Evolutionary conservation across 768 basidiomycete species (phyloP).

Genomic region (Macrolepiota dolichaula): DNA sequence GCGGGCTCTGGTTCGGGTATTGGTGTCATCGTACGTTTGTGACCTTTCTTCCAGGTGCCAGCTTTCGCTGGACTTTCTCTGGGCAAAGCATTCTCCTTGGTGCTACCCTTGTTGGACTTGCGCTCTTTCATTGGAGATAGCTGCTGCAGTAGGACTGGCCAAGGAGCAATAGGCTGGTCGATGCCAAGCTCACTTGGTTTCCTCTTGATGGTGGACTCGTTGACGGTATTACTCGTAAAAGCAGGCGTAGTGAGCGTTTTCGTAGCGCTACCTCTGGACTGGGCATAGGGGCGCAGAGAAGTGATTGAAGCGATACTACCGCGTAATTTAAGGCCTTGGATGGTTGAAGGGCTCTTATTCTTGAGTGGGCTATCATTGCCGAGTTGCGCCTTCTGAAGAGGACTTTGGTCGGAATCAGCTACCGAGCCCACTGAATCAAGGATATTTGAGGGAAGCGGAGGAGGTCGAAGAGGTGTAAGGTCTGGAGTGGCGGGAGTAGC

Average conservation of each 20-base stretch:
- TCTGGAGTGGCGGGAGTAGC: conserved; percentile 65
- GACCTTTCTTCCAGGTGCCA: conserved; percentile 22
- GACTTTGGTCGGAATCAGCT: conserved; percentile 26
- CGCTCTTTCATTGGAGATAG: conserved; percentile 19
- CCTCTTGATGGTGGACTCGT: conserved; percentile 1
- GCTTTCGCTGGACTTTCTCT: conserved; percentile 15
- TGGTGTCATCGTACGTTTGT: conserved; percentile 56
- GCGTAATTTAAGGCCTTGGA: conserved; percentile 31
- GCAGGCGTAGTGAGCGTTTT: conserved; percentile 5
- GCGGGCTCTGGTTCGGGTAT: conserved; percentile 55
- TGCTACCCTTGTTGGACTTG: not conserved
- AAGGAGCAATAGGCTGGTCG: conserved; percentile 62
- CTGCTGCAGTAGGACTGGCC: conserved; percentile 41
- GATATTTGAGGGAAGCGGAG: conserved; percentile 20
- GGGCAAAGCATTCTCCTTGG: conserved; percentile 19
- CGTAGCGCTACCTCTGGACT: conserved; percentile 18
- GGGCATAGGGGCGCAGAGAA: conserved; percentile 26
- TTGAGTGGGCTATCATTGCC: conserved; percentile 35
- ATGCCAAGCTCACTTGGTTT: conserved; percentile 22
- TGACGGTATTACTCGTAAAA: conserved; percentile 7
- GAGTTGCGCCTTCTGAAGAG: conserved; percentile 27
- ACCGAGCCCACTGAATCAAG: conserved; percentile 1
- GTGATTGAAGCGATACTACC: conserved; percentile 34
- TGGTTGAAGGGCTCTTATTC: conserved; percentile 12
- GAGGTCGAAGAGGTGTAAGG: conserved; percentile 39